Evolutionary conservation across 345 rosid genomes (phyloP), one percentile per base, ranked within the genome.

Genomic region (Dipteronia dyeriana): DNA sequence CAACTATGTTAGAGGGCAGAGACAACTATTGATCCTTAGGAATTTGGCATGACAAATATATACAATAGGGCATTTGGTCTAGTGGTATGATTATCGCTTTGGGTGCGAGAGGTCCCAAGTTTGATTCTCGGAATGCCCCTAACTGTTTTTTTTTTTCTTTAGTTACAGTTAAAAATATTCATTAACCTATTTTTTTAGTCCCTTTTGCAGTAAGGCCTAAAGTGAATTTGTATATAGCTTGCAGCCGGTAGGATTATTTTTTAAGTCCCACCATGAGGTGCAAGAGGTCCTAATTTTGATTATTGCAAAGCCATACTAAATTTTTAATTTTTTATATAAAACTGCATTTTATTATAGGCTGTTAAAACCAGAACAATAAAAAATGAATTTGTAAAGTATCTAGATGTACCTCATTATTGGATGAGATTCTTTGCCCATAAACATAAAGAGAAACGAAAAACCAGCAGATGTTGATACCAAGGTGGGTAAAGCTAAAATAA

Each of bases 71-170:
- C 90, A 89, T 87, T 88, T 90, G 90, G 94, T 90, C 83, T 87
- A 87, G 83, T 91, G 92, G 94, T 86, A 90, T 88, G 93, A 89
- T 91, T 90, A 92, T 92, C 80, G 89, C 92, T 92, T 89, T 85
- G 92, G 96, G 94, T 88, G 94, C 87, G 85, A 94, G 91, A 89
- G 89, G 89, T 92, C 93, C 87, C 77, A 85, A 91, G 90, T 88
- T 86, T 67, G 79, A 84, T 90, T 91, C 92, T 87, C 88, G 82
- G 89, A 90, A 90, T 83, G 88, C 87, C 95, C 90, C 10, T 41
- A 34, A 41, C 45, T 41, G 45, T 41, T 41, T 9, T 29, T 63
- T 63, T 29, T 63, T 53, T 63, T 16, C 67, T 38, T n/a, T 20
- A 22, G 29, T 19, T 43, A 20, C 1, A 13, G 9, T 68, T 68